Percentiles rank a stretch among this genome's conserved stretches.
phyloP scores from a whole-genome alignment of 2,329 filamentous ascomycete genomes.

The Zopfia rhizophila region DNA sequence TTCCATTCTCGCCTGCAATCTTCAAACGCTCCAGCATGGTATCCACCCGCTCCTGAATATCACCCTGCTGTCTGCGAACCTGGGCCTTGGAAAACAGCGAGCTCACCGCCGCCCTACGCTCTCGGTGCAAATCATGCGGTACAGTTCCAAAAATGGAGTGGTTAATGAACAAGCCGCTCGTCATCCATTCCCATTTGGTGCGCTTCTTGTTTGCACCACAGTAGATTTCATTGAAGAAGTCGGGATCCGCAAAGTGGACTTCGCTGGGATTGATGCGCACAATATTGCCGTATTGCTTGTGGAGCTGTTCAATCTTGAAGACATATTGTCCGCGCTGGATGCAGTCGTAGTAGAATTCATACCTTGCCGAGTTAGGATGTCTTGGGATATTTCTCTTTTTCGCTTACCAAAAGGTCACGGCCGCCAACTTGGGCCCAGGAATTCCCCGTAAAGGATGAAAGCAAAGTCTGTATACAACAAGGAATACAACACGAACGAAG shows the following conservation, averaged over 20 bases:
- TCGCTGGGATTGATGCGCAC: constrained; percentile 12
- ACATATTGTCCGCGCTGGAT: constrained; percentile 11
- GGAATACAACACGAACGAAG: no score
- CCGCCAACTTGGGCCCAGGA: constrained; percentile 6
- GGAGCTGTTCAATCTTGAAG: constrained; percentile 11
- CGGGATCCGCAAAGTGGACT: no score
- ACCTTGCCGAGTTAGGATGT: constrained; percentile 1
- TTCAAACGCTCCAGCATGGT: constrained; percentile 13
- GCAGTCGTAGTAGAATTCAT: constrained; percentile 26
- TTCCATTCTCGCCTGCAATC: not conserved
- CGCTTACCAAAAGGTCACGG: constrained; percentile 1
- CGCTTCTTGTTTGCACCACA: not conserved
- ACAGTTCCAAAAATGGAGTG: no score
- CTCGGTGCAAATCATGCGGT: no score
- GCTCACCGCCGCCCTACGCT: no score
- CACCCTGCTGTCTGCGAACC: no score
- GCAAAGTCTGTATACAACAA: no score
- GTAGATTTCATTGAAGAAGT: constrained; percentile 4
- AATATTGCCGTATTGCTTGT: constrained; percentile 15
- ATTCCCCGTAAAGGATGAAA: not conserved
- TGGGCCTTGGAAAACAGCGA: no score
- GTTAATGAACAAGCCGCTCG: constrained; percentile 3
- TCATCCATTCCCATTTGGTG: not conserved
- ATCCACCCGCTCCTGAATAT: constrained; percentile 15
- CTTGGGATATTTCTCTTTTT: not conserved